Evolutionary conservation across 495 filamentous ascomycete genomes (phyloP).

Genomic region (Aspergillus bridgeri): DNA sequence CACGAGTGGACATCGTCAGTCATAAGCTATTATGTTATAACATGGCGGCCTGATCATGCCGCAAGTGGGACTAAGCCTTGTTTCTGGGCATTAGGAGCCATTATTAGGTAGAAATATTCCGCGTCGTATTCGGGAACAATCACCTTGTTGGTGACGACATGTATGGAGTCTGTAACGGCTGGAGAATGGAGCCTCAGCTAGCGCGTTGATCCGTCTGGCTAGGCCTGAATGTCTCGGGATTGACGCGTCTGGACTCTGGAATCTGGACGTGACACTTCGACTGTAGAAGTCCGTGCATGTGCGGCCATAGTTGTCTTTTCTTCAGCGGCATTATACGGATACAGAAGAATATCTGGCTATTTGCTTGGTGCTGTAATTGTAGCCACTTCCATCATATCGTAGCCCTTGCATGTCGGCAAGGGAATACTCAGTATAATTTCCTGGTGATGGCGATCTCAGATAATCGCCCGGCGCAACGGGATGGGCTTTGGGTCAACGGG

Average conservation of each 20-base stretch:
- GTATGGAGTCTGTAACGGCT: not conserved
- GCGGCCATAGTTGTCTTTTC: too few relatives aligned
- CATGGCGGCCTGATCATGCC: not conserved
- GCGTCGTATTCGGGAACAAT: too few relatives aligned
- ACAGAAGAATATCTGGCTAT: too few relatives aligned
- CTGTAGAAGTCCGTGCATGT: not conserved
- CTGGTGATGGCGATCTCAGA: not conserved
- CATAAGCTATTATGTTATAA: too few relatives aligned
- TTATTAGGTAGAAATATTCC: not conserved
- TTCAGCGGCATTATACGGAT: too few relatives aligned
- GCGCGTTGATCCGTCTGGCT: not conserved
- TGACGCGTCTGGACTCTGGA: too few relatives aligned
- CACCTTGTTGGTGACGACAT: not conserved
- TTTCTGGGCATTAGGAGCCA: not conserved
- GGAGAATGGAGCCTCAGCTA: not conserved
- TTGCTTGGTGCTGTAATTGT: too few relatives aligned
- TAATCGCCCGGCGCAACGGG: not conserved
- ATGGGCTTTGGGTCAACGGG: not conserved
- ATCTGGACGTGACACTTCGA: too few relatives aligned
- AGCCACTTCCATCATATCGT: too few relatives aligned
- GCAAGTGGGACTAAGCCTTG: not conserved
- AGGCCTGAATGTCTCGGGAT: too few relatives aligned
- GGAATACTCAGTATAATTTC: not conserved
- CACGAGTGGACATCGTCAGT: not conserved
- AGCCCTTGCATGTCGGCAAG: too few relatives aligned